Evolutionary conservation across 192 early-diverging fungal genomes (phyloP).

Genomic region (Coemansia sp.): DNA sequence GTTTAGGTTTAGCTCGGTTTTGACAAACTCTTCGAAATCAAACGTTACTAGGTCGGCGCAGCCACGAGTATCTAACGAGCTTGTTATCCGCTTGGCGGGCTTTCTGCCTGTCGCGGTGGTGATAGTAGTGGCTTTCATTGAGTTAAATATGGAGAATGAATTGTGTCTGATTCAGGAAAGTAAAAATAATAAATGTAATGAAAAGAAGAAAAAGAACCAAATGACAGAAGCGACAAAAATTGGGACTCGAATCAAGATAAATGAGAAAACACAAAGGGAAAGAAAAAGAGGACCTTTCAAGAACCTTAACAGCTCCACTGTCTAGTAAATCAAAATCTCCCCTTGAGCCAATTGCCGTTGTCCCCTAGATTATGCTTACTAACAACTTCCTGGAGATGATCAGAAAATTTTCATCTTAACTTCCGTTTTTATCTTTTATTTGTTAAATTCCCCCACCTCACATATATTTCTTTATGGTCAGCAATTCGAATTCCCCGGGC

Average conservation of each 20-base stretch:
- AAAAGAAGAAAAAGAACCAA: too few relatives aligned
- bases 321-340: not conserved
- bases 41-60: conserved; percentile 20
- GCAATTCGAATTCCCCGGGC: conserved; percentile 1
- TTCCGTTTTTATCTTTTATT: not conserved
- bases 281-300: too few relatives aligned
- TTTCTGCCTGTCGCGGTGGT: not conserved
- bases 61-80: conserved; percentile 33
- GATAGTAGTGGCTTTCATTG: not conserved
- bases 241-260: too few relatives aligned
- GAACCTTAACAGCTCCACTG: too few relatives aligned
- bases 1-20: conserved; percentile 32
- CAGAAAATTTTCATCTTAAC: not conserved
- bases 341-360: not conserved
- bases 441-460: not conserved
- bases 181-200: too few relatives aligned
- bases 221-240: too few relatives aligned
- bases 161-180: too few relatives aligned
- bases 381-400: not conserved
- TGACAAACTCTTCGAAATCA: conserved; percentile 46
- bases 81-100: not conserved
- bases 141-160: too few relatives aligned
- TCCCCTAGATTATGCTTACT: not conserved
- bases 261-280: too few relatives aligned
- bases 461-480: not conserved